phyloP scores from a whole-genome alignment of 2,329 filamentous ascomycete genomes.

The Fusarium annulatum region DNA sequence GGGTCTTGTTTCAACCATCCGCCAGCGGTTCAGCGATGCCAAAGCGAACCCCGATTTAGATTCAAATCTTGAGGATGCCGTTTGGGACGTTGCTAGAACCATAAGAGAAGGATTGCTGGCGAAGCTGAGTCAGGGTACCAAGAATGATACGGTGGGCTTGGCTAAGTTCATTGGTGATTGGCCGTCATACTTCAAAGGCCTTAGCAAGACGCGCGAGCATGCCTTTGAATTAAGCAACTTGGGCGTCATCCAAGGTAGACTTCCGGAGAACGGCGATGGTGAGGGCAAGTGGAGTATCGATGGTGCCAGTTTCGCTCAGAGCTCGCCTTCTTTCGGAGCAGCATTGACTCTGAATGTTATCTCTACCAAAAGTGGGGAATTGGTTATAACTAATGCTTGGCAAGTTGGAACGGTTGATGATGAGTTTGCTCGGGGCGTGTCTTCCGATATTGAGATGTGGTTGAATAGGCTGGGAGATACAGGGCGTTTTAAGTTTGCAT shows the following conservation, averaged over 20 bases:
- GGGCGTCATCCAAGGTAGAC: rapidly evolving
- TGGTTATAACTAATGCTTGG: not conserved
- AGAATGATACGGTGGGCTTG: not conserved
- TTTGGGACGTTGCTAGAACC: not conserved
- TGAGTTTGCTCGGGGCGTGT: not conserved
- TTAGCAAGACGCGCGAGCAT: not conserved
- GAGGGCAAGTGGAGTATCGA: not conserved
- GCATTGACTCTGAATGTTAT: not conserved
- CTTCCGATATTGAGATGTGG: not conserved
- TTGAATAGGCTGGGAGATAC: not conserved
- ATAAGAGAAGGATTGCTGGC: not conserved
- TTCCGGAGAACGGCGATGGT: not conserved
- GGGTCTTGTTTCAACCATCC: not conserved
- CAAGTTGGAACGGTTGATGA: not conserved
- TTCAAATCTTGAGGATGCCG: not conserved
- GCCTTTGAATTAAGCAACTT: not conserved
- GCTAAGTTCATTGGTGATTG: not conserved
- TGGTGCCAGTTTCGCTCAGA: not conserved
- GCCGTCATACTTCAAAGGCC: not conserved
- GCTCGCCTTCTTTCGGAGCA: not conserved
- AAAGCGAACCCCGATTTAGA: not conserved
- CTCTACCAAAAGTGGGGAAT: not conserved
- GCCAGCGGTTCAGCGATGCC: not conserved
- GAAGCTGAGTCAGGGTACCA: not conserved
- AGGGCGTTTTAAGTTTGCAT: not conserved